Base-by-base conservation (phyloP, 371 early-diverging fungal genomes). In the Coemansia sp. region DNA sequence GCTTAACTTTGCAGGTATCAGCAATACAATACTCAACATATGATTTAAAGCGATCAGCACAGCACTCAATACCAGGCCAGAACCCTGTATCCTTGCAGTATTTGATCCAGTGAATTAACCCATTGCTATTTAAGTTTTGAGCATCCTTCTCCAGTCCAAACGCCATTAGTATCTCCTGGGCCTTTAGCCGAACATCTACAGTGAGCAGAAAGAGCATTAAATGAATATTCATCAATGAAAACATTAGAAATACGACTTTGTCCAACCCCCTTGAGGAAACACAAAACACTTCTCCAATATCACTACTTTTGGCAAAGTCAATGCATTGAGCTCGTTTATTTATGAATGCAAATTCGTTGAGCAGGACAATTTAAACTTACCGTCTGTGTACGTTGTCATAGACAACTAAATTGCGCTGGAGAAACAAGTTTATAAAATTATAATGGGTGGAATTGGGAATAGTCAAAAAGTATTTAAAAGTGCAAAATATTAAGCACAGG, bases 21-120 rank as follows among this genome's bases (percentile, higher is more conserved):
- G 32, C 61, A 23, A 60, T 44, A 17, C 39, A 54, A 9, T 54
- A 15, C 1, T 54, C 61, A 12, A 21, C 19, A 26, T 66, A 66
- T 21, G 26, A 17, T 21, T 17, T 41, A 0, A 66, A 36, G 32
- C 61, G 61, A n/a, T 0, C 29, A 44, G 0, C 28, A 29, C 3
- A 12, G 54, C 67, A 66, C 6, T 32, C n/a, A 13, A 61, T 23
- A 26, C 23, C 24, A 2, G 63, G 23, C 44, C 56, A 40, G 17
- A 9, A 0, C 0, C 56, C 21, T 28, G 0, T 26, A 3, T 19
- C 19, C 12, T 15, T 11, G 26, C 58, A 58, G 24, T 58, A 58
- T 9, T 58, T 0, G 5, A 41, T 4, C 58, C 58, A 58, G 13
- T 0, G 13, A 9, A 58, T 0, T 4, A 55, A 8, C n/a, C 8